phyloP scores from a whole-genome alignment of 257 asterid genomes.

The Lycium barbarum region DNA sequence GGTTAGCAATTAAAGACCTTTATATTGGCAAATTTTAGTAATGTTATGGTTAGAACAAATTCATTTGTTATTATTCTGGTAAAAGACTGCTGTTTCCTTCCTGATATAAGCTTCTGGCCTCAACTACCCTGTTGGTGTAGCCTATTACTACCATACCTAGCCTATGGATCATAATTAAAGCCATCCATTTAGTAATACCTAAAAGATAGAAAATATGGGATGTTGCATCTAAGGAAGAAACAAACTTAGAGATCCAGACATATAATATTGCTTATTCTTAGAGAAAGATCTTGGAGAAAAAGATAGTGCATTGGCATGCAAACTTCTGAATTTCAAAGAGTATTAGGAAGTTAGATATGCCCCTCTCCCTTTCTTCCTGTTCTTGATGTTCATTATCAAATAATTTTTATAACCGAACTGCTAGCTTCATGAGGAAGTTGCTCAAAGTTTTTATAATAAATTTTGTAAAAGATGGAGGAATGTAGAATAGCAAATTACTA shows the following conservation, averaged over 20 bases:
- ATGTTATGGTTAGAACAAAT: slow-evolving; percentile 21
- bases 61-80: neutral
- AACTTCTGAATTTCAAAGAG: neutral
- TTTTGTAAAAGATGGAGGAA: neutral
- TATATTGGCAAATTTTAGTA: neutral
- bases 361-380: neutral
- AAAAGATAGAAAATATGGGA: neutral
- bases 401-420: neutral
- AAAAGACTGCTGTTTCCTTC: slow-evolving; percentile 11
- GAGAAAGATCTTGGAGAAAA: neutral
- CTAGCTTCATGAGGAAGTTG: neutral
- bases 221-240: neutral
- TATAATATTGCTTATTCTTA: neutral
- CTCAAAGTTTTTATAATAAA: neutral
- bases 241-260: neutral
- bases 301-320: neutral
- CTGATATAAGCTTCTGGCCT: slow-evolving; percentile 21
- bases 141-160: neutral
- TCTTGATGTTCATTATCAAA: neutral
- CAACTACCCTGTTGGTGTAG: slow-evolving; percentile 8
- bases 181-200: neutral
- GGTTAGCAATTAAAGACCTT: slow-evolving; percentile 9
- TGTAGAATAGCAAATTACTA: neutral
- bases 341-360: neutral
- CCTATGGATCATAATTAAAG: slow-evolving; percentile 14